Conservation (phyloP, 768 basidiomycete genomes). For the Leucocoprinus leucothites region DNA sequence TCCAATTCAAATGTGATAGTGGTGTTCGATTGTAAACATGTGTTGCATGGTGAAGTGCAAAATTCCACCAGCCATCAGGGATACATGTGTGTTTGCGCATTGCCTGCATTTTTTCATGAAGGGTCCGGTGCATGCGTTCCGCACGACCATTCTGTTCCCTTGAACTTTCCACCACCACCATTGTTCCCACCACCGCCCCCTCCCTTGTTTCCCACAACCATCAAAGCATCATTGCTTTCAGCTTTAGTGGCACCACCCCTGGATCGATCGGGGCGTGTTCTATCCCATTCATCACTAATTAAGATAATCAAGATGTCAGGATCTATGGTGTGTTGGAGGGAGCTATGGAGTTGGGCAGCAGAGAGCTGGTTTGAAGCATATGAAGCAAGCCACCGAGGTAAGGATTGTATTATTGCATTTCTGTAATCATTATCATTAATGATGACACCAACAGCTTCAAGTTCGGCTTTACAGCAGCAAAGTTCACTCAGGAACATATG, state of each 20-base stretch:
- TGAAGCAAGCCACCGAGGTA: constrained; percentile 23
- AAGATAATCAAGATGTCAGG: constrained; percentile 21
- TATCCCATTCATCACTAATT: constrained; percentile 27
- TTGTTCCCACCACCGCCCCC: no score
- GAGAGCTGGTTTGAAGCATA: constrained; percentile 25
- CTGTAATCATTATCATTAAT: constrained; percentile 28
- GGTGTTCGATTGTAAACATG: constrained; percentile 28
- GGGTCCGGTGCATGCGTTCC: constrained; percentile 8
- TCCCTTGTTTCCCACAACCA: no score
- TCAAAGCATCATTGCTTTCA: no score
- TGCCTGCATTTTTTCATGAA: constrained; percentile 11
- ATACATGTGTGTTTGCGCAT: constrained; percentile 7
- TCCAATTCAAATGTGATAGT: constrained; percentile 18
- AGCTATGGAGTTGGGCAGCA: constrained; percentile 13
- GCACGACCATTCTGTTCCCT: constrained; percentile 1
- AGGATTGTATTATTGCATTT: constrained; percentile 27
- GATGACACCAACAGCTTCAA: constrained; percentile 24
- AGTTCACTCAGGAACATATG: constrained; percentile 25
- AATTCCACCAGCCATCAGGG: constrained; percentile 11
- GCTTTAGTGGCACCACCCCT: no score
- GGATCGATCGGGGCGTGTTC: no score
- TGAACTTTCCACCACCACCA: no score
- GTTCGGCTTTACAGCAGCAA: constrained; percentile 19
- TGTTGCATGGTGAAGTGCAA: constrained; percentile 18
- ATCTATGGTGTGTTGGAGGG: constrained; percentile 12